Evolutionary conservation across 345 rosid genomes (phyloP), one percentile per base, ranked within the genome.

Genomic region (Bruguiera sexangula): DNA sequence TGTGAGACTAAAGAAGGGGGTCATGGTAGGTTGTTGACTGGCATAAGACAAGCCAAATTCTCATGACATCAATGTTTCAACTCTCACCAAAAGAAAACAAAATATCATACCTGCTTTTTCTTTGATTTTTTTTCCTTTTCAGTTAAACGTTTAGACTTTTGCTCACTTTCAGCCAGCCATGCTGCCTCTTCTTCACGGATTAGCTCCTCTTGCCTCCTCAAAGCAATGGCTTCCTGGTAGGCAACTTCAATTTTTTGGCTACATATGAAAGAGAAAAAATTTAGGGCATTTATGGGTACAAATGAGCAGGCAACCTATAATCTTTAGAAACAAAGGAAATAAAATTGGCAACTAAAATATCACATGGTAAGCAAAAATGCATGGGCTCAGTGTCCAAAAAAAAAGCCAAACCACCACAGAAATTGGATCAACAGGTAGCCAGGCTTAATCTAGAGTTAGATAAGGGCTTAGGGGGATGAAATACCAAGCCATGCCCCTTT

Each of bases 111-210:
- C 97, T 85, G 94, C 75, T 94, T 94, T 79, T 94, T 94, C 90
- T 91, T 94, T 57, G 87, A 81, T 75, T 89, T 94, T 86, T 88
- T 94, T 71, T 88, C 96, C 82, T 86, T 89, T 24, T 84, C 92
- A 57, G 77, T 69, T 70, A 75, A 94, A 63, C 90, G 89, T 80
- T 82, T 94, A 36, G 93, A 87, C 86, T 83, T 94, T 75, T 83
- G 96, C 83, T 89, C 94, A 56, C 78, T 88, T 76, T 79, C 96
- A 70, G 89, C 96, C 64, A 86, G 78, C 85, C 93, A 86, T 6
- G 87, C 92, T 73, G 83, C 95, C 82, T 94, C 97, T 81, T 93
- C 98, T 81, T 92, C 96, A 70, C 96, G 96, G 59, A 94, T 94
- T 72, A 94, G 89, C 82, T 91, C 96, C 69, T 94, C 98, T 79